Conservation (phyloP, 2,329 filamentous ascomycete genomes). For the Fusarium sp. region DNA sequence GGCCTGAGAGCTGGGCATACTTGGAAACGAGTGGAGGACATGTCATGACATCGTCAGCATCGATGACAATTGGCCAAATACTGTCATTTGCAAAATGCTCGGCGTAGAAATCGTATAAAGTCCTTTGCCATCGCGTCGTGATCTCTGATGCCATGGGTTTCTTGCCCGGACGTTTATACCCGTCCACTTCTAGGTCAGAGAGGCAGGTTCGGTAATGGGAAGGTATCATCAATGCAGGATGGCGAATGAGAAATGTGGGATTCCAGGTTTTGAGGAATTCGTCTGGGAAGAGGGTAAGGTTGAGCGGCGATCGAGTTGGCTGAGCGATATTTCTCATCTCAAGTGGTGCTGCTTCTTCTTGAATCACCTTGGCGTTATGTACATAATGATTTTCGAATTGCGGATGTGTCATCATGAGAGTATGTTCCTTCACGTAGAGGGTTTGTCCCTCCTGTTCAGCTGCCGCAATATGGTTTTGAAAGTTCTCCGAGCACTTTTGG, state of each 20-base stretch:
- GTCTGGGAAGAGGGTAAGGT: constrained; percentile 38
- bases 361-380: background rate
- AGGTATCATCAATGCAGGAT: constrained; percentile 31
- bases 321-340: background rate
- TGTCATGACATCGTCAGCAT: constrained; percentile 41
- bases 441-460: constrained; percentile 30
- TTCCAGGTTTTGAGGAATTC: constrained; percentile 44
- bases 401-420: constrained; percentile 25
- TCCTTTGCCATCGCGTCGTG: constrained; percentile 32
- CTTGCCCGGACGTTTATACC: constrained; percentile 1
- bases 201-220: constrained; percentile 36
- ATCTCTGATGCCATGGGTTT: constrained; percentile 19
- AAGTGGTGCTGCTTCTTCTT: constrained; percentile 15
- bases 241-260: constrained; percentile 42
- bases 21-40: constrained; percentile 26
- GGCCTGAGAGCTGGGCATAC: constrained; percentile 28
- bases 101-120: constrained; percentile 35
- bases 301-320: constrained; percentile 29
- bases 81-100: constrained; percentile 19
- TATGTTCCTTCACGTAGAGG: constrained; percentile 38
- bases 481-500: constrained; percentile 24
- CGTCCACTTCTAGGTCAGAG: constrained; percentile 1
- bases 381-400: constrained; percentile 12
- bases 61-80: constrained; percentile 39
- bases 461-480: constrained; percentile 28